Percentiles rank a stretch among this genome's conserved stretches.
These are phyloP conservation scores for Mercurialis annua DNA, from an alignment of 345 rosid genomes.

Conservation along the genomic window DNA sequence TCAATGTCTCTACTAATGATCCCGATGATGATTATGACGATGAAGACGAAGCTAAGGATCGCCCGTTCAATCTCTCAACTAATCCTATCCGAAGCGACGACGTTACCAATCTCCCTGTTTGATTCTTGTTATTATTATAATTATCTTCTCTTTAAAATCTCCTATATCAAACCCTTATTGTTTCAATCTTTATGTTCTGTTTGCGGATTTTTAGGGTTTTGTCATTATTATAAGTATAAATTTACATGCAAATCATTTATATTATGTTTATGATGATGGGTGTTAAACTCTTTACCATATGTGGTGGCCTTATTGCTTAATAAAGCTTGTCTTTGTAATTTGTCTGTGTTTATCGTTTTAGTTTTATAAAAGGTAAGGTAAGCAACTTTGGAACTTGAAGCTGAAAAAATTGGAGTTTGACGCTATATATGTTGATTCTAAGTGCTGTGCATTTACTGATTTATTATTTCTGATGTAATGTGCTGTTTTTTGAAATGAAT, in stretches of 20 bases:
- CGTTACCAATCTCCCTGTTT: slow-evolving; percentile 27
- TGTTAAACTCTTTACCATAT: not conserved
- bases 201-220: slow-evolving; percentile 14
- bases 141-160: not conserved
- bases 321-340: not conserved
- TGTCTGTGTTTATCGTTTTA: slow-evolving; percentile 2
- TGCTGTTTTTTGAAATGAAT: not conserved
- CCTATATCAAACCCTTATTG: not conserved
- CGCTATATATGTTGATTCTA: not conserved
- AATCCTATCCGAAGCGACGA: slow-evolving; percentile 27
- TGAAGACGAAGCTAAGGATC: slow-evolving; percentile 47
- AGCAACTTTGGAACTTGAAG: not conserved
- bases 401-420: too few relatives aligned
- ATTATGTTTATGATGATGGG: not conserved
- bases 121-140: slow-evolving; percentile 8
- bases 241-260: not conserved
- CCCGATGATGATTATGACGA: slow-evolving; percentile 60
- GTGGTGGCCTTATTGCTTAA: not conserved
- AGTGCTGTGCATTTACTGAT: not conserved
- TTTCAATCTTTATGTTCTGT: not conserved
- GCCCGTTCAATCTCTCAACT: slow-evolving; percentile 49
- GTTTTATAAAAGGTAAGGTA: not conserved
- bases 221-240: too few relatives aligned
- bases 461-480: not conserved
- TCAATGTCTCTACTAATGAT: slow-evolving; percentile 62